Evolutionary conservation across 495 filamentous ascomycete species (phyloP).

Genomic region (Pyrenula massariospora): DNA sequence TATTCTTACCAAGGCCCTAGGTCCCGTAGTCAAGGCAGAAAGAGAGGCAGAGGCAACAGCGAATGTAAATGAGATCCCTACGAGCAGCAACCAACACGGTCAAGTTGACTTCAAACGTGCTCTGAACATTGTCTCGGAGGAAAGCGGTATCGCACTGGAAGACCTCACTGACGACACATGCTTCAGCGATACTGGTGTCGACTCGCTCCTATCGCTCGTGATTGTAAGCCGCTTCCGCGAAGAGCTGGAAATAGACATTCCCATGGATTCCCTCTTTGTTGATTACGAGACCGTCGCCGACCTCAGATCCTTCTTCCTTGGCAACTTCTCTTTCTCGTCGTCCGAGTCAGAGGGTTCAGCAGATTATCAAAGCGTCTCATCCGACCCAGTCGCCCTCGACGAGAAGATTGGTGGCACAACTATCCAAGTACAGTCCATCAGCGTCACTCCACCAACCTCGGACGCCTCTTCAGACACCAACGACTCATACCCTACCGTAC

Average conservation of each 20-base stretch:
- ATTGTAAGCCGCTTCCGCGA: constrained; percentile 25
- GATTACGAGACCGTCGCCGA: constrained; percentile 47
- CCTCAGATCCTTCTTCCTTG: constrained; percentile 35
- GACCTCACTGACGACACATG: constrained; percentile 43
- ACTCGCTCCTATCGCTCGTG: constrained; percentile 39
- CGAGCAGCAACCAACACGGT: too few species aligned
- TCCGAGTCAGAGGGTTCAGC: background rate
- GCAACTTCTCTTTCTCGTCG: background rate
- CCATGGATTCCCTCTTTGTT: constrained; percentile 45
- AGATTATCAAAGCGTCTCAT: background rate
- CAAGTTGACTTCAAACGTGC: too few species aligned
- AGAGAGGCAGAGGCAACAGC: too few species aligned
- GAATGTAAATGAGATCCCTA: too few species aligned
- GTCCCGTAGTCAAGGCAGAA: background rate
- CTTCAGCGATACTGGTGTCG: constrained; percentile 40
- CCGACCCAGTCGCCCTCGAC: background rate
- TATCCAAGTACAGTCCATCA: constrained; percentile 25
- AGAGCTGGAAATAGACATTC: constrained; percentile 29
- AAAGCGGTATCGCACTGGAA: constrained; percentile 48
- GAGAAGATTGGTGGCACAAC: background rate
- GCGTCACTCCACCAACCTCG: constrained; percentile 32
- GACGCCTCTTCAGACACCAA: constrained; percentile 14
- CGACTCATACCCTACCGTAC: background rate
- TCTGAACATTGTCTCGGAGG: constrained; percentile 56
- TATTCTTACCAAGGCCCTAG: background rate